A percentile compares a stretch with the other conserved stretches of the same genome.
These are phyloP conservation scores for Acrodontium crateriforme DNA, from an alignment of 2,329 filamentous ascomycete genomes.

Conservation along the genomic window DNA sequence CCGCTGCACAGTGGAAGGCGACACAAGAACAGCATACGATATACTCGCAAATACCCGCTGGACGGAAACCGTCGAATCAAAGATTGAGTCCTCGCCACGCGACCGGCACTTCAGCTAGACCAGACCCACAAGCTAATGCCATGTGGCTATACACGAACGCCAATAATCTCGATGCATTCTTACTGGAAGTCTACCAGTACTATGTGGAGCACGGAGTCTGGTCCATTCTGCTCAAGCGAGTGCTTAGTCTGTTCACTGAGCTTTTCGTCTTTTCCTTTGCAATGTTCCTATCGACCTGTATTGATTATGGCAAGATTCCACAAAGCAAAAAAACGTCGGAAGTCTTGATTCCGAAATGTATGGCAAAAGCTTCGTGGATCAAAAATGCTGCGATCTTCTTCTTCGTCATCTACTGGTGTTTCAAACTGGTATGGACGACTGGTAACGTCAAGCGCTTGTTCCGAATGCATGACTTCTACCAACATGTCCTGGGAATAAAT, in stretches of 20 bases:
- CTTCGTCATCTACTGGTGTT: slow-evolving; percentile 74
- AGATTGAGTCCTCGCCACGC: slow-evolving; percentile 1
- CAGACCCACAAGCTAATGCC: slow-evolving; percentile 58
- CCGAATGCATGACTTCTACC: slow-evolving; percentile 74
- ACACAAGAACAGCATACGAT: slow-evolving; percentile 33
- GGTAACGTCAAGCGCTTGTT: slow-evolving; percentile 59
- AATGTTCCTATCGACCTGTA: slow-evolving; percentile 72
- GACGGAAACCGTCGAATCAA: slow-evolving; percentile 3
- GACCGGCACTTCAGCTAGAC: slow-evolving; percentile 19
- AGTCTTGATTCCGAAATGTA: slow-evolving; percentile 61
- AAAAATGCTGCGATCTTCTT: slow-evolving; percentile 74
- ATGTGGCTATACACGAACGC: slow-evolving; percentile 92
- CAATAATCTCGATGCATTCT: slow-evolving; percentile 75
- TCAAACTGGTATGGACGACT: slow-evolving; percentile 60
- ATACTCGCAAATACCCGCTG: slow-evolving; percentile 15
- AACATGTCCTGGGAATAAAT: slow-evolving; percentile 67
- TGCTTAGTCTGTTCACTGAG: slow-evolving; percentile 64
- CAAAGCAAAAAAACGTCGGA: slow-evolving; percentile 47
- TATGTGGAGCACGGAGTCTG: slow-evolving; percentile 71
- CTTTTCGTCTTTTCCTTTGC: slow-evolving; percentile 71
- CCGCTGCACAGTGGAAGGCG: slow-evolving; percentile 38
- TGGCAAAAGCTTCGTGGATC: slow-evolving; percentile 54
- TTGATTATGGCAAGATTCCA: slow-evolving; percentile 64
- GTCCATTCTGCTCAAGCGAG: slow-evolving; percentile 63
- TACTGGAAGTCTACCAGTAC: slow-evolving; percentile 75